These are phyloP conservation scores for Spinacia oleracea DNA, from an alignment of 179 eudicot genomes.

Conservation along the genomic window DNA sequence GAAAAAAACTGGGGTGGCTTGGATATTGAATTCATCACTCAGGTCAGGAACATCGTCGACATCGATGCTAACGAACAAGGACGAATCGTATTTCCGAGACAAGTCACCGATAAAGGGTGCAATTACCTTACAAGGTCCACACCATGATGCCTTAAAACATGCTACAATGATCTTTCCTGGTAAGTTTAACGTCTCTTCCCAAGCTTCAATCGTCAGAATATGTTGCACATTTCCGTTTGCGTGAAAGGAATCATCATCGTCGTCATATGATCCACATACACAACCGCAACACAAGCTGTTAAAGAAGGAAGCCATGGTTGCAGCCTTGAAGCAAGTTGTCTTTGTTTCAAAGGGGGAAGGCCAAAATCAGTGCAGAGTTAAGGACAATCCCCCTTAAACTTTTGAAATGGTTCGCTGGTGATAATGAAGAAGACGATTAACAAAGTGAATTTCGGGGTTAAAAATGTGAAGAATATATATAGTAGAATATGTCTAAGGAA, in stretches of 20 bases:
- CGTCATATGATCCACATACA: slow-evolving; percentile 4
- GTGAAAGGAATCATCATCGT: slow-evolving; percentile 10
- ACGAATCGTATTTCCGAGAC: slow-evolving; percentile 9
- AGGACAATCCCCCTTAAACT: no score
- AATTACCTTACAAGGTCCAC: slow-evolving; percentile 14
- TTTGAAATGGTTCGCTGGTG: background rate
- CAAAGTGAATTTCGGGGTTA: background rate
- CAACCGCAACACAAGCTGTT: background rate
- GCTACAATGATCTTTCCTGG: background rate
- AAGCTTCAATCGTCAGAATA: slow-evolving; percentile 4
- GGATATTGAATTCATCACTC: slow-evolving; percentile 4
- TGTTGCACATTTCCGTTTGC: slow-evolving; percentile 18
- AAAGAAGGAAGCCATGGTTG: background rate
- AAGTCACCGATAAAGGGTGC: slow-evolving; percentile 14
- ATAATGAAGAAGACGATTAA: background rate
- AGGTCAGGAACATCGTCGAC: slow-evolving; percentile 10
- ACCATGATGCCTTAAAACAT: slow-evolving; percentile 20
- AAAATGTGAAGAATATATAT: background rate
- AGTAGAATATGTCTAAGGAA: background rate
- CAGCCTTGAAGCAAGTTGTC: background rate
- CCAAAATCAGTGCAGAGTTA: background rate
- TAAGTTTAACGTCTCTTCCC: slow-evolving; percentile 10
- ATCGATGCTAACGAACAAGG: slow-evolving; percentile 9
- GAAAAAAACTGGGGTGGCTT: slow-evolving; percentile 12
- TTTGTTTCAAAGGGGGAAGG: background rate